Conservation (phyloP, 2,329 filamentous ascomycete species). For the Colletotrichum costaricense region DNA sequence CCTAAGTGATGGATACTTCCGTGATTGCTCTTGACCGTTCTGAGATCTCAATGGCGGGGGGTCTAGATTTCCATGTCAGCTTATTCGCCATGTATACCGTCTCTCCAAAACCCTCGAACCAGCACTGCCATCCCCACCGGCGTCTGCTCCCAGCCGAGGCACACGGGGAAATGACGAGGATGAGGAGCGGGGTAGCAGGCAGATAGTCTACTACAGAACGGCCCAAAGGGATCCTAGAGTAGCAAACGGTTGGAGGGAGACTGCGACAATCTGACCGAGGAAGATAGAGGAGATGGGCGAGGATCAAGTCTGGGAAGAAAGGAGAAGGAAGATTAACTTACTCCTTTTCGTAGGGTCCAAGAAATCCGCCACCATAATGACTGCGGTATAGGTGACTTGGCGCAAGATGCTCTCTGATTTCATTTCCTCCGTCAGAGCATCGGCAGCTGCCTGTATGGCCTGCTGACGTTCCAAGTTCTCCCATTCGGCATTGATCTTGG, state of each 20-base stretch:
- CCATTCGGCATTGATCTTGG: conserved; percentile 91
- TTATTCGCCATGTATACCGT: background rate
- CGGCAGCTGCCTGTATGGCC: conserved; percentile 72
- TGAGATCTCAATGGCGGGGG: conserved; percentile 43
- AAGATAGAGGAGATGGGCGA: background rate
- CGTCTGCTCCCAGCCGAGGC: background rate
- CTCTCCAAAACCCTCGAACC: background rate
- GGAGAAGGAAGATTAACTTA: conserved; percentile 50
- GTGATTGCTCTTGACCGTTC: conserved; percentile 43
- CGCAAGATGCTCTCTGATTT: conserved; percentile 95
- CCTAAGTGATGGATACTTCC: conserved; percentile 71
- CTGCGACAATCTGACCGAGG: background rate
- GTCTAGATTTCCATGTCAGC: conserved; percentile 41
- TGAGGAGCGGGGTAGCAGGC: background rate
- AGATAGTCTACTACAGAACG: background rate
- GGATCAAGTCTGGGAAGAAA: background rate
- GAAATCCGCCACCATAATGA: conserved; percentile 90
- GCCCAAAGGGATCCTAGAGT: background rate
- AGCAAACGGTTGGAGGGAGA: background rate
- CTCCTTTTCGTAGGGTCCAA: conserved; percentile 79
- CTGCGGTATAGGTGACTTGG: conserved; percentile 91
- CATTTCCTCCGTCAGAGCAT: conserved; percentile 94
- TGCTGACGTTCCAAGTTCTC: conserved; percentile 76
- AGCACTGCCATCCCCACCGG: background rate
- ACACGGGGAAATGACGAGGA: background rate